Conservation (phyloP, 345 rosid genomes). For the Conringia planisiliqua region DNA sequence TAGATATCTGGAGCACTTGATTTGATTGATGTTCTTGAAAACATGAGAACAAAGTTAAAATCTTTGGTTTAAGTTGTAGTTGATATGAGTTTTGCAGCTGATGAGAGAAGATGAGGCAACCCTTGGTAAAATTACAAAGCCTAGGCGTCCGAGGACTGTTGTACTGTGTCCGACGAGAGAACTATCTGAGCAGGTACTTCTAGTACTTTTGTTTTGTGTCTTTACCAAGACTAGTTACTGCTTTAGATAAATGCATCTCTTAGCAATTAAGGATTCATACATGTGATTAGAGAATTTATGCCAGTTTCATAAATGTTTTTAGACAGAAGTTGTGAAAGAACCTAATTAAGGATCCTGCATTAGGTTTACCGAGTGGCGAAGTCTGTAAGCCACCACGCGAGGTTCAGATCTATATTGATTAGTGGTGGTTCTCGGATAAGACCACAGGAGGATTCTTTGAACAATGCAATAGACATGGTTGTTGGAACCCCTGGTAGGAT, state of each 20-base stretch:
- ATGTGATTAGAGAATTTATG: background rate
- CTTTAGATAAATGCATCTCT: no score
- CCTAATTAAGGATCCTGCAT: constrained; percentile 3
- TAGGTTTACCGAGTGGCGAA: constrained; percentile 93
- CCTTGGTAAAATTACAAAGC: constrained; percentile 65
- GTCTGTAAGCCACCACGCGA: constrained; percentile 86
- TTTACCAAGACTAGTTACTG: background rate
- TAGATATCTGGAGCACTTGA: no score
- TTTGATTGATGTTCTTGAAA: background rate
- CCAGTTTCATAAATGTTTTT: background rate
- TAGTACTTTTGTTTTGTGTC: background rate
- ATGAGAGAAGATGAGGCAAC: constrained; percentile 76
- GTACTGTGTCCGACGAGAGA: constrained; percentile 94
- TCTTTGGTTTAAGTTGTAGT: background rate
- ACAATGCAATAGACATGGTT: constrained; percentile 82
- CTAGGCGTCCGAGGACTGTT: constrained; percentile 88
- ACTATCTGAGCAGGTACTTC: constrained; percentile 84
- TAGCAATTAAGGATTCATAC: background rate
- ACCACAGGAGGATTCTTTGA: constrained; percentile 87
- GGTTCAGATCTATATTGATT: constrained; percentile 82
- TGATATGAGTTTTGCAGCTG: constrained; percentile 47
- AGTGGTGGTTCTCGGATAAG: constrained; percentile 89
- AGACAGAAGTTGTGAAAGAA: background rate
- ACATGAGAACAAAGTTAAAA: background rate
- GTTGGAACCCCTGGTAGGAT: constrained; percentile 97